A percentile compares a stretch with the other conserved stretches of the same genome.
Conservation (phyloP, 2,329 filamentous ascomycete species). For the Hypoxylon sp. region DNA sequence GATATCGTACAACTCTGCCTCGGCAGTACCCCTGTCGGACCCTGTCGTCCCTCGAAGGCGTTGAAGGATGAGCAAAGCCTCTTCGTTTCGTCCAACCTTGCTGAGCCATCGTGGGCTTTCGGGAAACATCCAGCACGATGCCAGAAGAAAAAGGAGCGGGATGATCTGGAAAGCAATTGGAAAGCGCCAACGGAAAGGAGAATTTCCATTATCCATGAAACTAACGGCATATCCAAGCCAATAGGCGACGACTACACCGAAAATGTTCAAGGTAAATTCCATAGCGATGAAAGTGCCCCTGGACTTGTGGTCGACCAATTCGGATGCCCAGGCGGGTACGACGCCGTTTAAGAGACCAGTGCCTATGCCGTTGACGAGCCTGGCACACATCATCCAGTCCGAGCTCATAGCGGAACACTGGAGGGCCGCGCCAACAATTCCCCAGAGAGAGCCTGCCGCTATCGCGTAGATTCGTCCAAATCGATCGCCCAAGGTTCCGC, state of each 20-base stretch:
- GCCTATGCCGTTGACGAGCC: slow-evolving; percentile 70
- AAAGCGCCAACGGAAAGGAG: slow-evolving; percentile 71
- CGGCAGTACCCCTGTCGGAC: slow-evolving; percentile 61
- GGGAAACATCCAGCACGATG: slow-evolving; percentile 70
- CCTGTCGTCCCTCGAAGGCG: slow-evolving; percentile 68
- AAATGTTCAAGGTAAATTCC: slow-evolving; percentile 78
- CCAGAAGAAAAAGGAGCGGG: slow-evolving; percentile 65
- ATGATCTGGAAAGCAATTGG: slow-evolving; percentile 76
- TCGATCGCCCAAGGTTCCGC: slow-evolving; percentile 70
- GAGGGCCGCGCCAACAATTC: slow-evolving; percentile 66
- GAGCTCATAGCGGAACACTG: slow-evolving; percentile 73
- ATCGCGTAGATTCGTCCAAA: slow-evolving; percentile 71
- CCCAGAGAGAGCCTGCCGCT: slow-evolving; percentile 65
- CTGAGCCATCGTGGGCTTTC: slow-evolving; percentile 74
- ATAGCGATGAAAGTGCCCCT: slow-evolving; percentile 75
- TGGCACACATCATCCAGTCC: slow-evolving; percentile 74
- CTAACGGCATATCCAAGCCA: slow-evolving; percentile 69
- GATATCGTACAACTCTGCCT: slow-evolving; percentile 75
- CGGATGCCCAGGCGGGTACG: slow-evolving; percentile 70
- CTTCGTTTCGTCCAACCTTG: slow-evolving; percentile 71
- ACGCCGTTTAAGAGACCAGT: slow-evolving; percentile 77
- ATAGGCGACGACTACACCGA: slow-evolving; percentile 71
- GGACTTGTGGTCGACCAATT: slow-evolving; percentile 72
- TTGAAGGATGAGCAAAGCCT: slow-evolving; percentile 71
- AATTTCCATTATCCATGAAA: slow-evolving; percentile 66